A percentile compares a stretch with the other conserved stretches of the same genome.
These are phyloP conservation scores for Clonostachys chloroleuca DNA, from an alignment of 2,329 filamentous ascomycete species.

Conservation along the genomic window DNA sequence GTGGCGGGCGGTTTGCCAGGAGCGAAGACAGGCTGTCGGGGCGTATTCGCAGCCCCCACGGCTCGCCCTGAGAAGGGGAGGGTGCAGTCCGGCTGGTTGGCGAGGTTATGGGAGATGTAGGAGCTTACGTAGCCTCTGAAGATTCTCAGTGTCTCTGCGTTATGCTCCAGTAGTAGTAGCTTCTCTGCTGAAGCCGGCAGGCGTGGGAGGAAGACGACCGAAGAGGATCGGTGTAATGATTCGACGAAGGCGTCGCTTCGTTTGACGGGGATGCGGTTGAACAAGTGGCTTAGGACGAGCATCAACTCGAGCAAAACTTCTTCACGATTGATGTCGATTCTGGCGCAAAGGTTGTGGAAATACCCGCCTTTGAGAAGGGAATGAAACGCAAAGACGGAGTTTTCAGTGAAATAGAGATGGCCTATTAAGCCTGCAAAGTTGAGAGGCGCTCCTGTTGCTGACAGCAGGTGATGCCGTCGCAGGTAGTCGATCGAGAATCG, in stretches of 20 bases:
- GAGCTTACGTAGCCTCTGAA: slow-evolving; percentile 67
- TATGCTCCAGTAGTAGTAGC: slow-evolving; percentile 58
- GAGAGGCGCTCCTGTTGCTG: slow-evolving; percentile 54
- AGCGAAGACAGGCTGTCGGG: slow-evolving; percentile 6
- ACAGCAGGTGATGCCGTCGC: slow-evolving; percentile 62
- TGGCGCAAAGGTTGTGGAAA: slow-evolving; percentile 57
- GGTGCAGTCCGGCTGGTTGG: slow-evolving; percentile 38
- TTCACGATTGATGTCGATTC: slow-evolving; percentile 44
- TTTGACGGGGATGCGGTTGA: slow-evolving; percentile 51
- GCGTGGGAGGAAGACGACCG: slow-evolving; percentile 59
- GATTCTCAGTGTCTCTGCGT: slow-evolving; percentile 58
- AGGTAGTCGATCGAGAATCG: slow-evolving; percentile 81
- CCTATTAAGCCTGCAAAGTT: slow-evolving; percentile 69
- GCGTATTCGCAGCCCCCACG: slow-evolving; percentile 22
- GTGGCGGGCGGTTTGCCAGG: slow-evolving; percentile 19
- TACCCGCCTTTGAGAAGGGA: slow-evolving; percentile 68
- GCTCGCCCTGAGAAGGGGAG: slow-evolving; percentile 55
- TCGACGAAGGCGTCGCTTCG: slow-evolving; percentile 36
- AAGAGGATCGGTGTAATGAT: slow-evolving; percentile 52
- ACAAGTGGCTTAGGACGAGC: slow-evolving; percentile 67
- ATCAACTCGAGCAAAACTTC: slow-evolving; percentile 55
- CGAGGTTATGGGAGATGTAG: slow-evolving; percentile 61
- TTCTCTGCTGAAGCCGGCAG: slow-evolving; percentile 53
- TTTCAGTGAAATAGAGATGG: slow-evolving; percentile 74
- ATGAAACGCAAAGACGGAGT: slow-evolving; percentile 73